Evolutionary conservation across 306 rosid species (phyloP).

Genomic region (Mucuna pruriens): DNA sequence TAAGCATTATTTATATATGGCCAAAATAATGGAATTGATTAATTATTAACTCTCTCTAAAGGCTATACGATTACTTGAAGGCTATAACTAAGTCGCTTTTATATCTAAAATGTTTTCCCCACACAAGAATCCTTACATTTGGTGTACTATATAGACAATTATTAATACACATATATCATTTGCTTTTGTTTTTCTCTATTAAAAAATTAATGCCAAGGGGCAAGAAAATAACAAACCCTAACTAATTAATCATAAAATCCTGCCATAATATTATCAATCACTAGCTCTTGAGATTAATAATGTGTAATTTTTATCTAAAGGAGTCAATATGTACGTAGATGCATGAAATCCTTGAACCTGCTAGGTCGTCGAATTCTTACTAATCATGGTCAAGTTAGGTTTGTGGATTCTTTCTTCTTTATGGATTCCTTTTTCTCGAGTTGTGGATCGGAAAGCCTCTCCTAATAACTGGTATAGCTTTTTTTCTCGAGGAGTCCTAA

Average conservation of each 20-base stretch:
- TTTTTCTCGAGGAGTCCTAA: no score
- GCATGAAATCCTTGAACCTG: no score
- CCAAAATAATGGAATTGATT: background rate
- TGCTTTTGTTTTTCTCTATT: background rate
- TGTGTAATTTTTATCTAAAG: background rate
- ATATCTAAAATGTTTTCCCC: background rate
- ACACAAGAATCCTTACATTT: background rate
- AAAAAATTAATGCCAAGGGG: background rate
- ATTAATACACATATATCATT: background rate
- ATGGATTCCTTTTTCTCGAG: background rate
- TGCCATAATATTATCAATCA: background rate
- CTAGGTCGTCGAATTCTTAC: background rate
- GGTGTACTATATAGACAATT: background rate
- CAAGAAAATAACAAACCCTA: background rate
- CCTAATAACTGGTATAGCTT: no score
- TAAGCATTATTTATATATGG: conserved; percentile 9
- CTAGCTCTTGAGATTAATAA: background rate
- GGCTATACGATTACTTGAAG: background rate
- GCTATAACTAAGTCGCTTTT: no score
- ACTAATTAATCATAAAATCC: background rate
- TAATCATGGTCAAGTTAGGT: background rate
- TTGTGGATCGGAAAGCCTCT: background rate
- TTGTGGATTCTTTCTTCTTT: background rate
- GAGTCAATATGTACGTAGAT: background rate
- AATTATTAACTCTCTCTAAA: background rate